A percentile compares a stretch with the other conserved stretches of the same genome.
Evolutionary conservation across 2,329 filamentous ascomycete genomes (phyloP).

Genomic region (Beauveria pseudobassiana): DNA sequence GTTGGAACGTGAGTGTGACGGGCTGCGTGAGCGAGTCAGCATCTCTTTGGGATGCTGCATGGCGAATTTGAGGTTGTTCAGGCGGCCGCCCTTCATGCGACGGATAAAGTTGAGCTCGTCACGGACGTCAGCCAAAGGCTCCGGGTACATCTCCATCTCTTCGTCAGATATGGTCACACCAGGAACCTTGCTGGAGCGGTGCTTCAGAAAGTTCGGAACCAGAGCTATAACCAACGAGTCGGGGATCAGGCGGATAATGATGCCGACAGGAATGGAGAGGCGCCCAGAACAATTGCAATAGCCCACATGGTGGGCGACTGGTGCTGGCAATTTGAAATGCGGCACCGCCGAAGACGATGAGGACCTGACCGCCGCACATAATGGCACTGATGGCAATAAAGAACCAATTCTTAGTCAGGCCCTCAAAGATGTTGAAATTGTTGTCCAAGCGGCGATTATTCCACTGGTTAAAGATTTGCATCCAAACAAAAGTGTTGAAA

Average conservation of each 20-base stretch:
- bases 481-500: constrained; percentile 99
- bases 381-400: constrained; percentile 78
- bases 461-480: constrained; percentile 98
- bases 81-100: constrained; percentile 70
- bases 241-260: constrained; percentile 74
- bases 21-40: constrained; percentile 56
- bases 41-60: constrained; percentile 68
- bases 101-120: constrained; percentile 77
- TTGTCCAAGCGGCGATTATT: constrained; percentile 96
- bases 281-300: constrained; percentile 74
- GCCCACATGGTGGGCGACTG: constrained; percentile 77
- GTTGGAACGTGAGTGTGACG: constrained; percentile 57
- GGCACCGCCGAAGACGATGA: constrained; percentile 81
- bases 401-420: constrained; percentile 76
- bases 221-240: constrained; percentile 55
- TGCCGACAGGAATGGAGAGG: constrained; percentile 80
- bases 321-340: constrained; percentile 65
- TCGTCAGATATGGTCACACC: constrained; percentile 58
- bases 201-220: constrained; percentile 47
- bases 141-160: constrained; percentile 62
- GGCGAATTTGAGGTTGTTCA: constrained; percentile 75
- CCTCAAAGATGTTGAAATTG: constrained; percentile 91
- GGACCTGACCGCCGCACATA: constrained; percentile 82
- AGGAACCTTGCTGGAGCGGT: constrained; percentile 38
- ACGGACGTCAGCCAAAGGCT: constrained; percentile 64